Evolutionary conservation across 2,329 filamentous ascomycete species (phyloP).

Genomic region (Teratosphaeria destructans): DNA sequence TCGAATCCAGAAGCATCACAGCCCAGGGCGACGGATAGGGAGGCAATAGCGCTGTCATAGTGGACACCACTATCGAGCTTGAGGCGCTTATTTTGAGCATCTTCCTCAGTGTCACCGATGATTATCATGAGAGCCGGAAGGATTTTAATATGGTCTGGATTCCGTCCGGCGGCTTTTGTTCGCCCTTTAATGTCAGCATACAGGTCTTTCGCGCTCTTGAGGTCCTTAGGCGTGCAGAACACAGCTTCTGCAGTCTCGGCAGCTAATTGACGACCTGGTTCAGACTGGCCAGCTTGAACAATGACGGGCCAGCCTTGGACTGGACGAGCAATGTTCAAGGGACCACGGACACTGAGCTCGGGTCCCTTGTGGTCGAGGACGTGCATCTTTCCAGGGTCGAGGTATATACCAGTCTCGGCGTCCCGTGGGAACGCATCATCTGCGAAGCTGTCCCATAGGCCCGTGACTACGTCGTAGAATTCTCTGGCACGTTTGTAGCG

Average conservation of each 20-base stretch:
- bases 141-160: conserved; percentile 15
- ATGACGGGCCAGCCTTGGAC: conserved; percentile 20
- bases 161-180: conserved; percentile 11
- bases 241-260: conserved; percentile 18
- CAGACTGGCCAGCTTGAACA: conserved; percentile 17
- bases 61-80: conserved; percentile 13
- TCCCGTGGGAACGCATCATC: conserved; percentile 46
- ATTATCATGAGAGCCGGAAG: conserved; percentile 19
- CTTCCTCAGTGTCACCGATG: conserved; percentile 13
- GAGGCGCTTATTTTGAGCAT: conserved; percentile 15
- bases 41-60: conserved; percentile 15
- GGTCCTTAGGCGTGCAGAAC: conserved; percentile 15
- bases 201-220: conserved; percentile 12
- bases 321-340: conserved; percentile 9
- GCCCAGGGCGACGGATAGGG: conserved; percentile 13
- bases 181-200: conserved; percentile 17
- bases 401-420: conserved; percentile 37
- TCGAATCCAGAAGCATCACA: conserved; percentile 12
- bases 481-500: conserved; percentile 41
- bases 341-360: conserved; percentile 11
- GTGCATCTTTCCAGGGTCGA: conserved; percentile 39
- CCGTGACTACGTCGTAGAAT: conserved; percentile 27
- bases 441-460: conserved; percentile 30
- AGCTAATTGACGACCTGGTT: conserved; percentile 16
- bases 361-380: conserved; percentile 41